Evolutionary conservation across 108 stramenopile genomes (phyloP), one percentile per base, ranked within the genome.

Genomic region (Skeletonema grethae): DNA sequence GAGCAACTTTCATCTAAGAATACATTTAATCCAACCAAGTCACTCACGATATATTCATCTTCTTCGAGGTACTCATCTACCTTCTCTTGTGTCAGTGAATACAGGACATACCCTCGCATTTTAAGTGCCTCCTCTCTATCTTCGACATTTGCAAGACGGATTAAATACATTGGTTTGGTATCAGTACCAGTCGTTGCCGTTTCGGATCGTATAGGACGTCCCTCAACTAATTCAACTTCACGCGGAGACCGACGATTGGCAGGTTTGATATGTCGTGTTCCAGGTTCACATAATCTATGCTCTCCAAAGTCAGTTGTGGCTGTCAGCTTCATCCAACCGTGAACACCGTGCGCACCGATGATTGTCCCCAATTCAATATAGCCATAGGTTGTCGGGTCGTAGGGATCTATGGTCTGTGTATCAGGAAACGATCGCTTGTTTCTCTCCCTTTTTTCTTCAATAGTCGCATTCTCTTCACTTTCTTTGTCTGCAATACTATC

Each of bases 321-420:
- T 18, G 82, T 61, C 0, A 95, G 71, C 69, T 88, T 92, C 64
- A 87, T 34, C 65, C 74, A 73, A 45, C 94, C 94, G 50, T 91
- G 87, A 8, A 95, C 91, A 18, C 94, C 94, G 74, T 95, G 94
- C 5, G 94, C 76, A 50, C 91, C 91, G 6, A 73, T 50, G 56
- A 95, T 73, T 18, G 87, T 85, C 72, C 81, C 81, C 65, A 95
- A 65, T 69, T 92, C 91, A 16, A 86, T 74, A 41, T 85, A 95
- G 9, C 94, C 94, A 82, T 90, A 95, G 15, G 91, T 92, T 18
- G 88, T 83, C 0, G 94, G 94, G 82, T 95, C 94, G 69, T 92
- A 90, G 5, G 94, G 94, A 69, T 95, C 86, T 73, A 95, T 91
- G 4, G 74, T 63, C 30, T 73, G 69, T 13, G 70, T 86, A 82